Percentiles rank a stretch among this genome's conserved stretches.
Conservation (phyloP, 169 alveolate species). For the Plasmodium fragile region DNA sequence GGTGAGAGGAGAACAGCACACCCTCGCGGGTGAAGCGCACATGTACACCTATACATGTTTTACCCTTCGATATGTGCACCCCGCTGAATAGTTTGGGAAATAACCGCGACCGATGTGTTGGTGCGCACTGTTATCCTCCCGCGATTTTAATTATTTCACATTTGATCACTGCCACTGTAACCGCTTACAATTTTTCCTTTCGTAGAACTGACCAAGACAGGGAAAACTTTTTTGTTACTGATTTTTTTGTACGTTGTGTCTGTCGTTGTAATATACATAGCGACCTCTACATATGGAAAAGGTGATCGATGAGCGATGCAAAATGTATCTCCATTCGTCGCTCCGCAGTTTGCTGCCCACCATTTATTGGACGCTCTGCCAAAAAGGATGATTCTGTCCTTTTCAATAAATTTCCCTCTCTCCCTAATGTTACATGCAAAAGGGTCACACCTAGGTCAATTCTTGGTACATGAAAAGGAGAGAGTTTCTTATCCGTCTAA, state of each 20-base stretch:
- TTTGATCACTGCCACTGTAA: background rate
- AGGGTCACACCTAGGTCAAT: background rate
- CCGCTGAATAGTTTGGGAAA: background rate
- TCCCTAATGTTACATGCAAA: background rate
- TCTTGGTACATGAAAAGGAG: background rate
- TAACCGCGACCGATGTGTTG: background rate
- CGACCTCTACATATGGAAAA: constrained; percentile 32
- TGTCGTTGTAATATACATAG: constrained; percentile 48
- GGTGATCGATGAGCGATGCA: constrained; percentile 3
- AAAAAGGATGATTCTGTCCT: background rate
- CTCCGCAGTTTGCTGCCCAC: background rate
- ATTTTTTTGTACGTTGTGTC: constrained; percentile 61
- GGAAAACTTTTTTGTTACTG: constrained; percentile 65
- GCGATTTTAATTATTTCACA: background rate
- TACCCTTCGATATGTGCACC: background rate
- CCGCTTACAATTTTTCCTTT: background rate
- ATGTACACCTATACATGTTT: background rate
- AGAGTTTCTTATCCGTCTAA: background rate
- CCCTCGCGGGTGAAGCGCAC: background rate
- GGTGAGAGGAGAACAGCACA: constrained; percentile 29
- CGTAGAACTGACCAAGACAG: constrained; percentile 64
- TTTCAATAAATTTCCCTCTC: background rate
- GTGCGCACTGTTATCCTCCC: background rate
- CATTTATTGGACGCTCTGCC: background rate
- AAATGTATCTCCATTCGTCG: constrained; percentile 4